Base-by-base conservation (phyloP, 1,139 yeast genomes). In the Saccharomycopsis hybrid region DNA sequence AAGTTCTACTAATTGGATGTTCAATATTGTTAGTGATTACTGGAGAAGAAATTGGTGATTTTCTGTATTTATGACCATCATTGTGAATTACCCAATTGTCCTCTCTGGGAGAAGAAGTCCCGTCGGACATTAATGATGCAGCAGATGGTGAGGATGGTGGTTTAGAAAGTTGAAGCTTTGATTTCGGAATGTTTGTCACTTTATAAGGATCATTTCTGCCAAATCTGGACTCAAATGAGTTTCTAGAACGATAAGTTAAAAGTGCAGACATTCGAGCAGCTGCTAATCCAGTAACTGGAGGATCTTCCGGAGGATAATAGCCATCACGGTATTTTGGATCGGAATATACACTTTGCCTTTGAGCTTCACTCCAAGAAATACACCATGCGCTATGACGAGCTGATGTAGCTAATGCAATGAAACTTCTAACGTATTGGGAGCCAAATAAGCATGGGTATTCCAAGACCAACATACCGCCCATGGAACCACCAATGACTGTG, bases 301-400 rank as follows among this genome's bases (percentile, higher is more conserved):
- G 94, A 50, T 82, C 84, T n/a, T 77, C 76, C 42, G 77, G 71
- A 13, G 80, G 70, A 62, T 86, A 90, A 65, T 86, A 88, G 2
- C 98, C 98, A 61, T 89, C 97, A 52, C 77, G 57, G 63, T 89
- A 92, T 62, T 84, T 84, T 4, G 98, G 97, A 65, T 92, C 98
- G 29, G 95, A 83, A 66, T 90, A 92, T 33, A 92, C 87, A 57
- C 95, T 82, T 65, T 92, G 98, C 60, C 98, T 77, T 67, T 92
- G 98, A 5, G 98, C 95, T 63, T 92, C 98, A 53, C 95, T 92
- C 98, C 98, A 92, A 3, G 96, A 86, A 50, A 92, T 92, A 59
- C 97, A 92, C 98, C 98, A 92, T 0, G 98, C 98, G 5, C 95
- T 85, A 43, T 92, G 95, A 60, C 95, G 74, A 0, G 97, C 97